Evolutionary conservation across 306 rosid genomes (phyloP), one percentile per base, ranked within the genome.

Genomic region (Cucurbita ficifolia): DNA sequence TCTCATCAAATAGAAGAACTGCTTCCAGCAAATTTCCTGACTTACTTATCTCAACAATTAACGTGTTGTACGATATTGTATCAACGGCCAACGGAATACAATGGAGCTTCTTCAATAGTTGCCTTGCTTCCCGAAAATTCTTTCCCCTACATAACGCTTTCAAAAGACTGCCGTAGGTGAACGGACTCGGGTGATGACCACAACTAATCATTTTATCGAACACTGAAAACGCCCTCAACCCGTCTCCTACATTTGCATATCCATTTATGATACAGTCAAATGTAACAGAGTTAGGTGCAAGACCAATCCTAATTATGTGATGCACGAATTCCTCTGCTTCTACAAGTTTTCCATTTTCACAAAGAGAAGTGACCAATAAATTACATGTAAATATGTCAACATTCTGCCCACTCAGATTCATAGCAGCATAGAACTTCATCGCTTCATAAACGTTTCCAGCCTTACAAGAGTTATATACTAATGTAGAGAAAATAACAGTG

Each of bases 401-500:
- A 70, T 62, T 78, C 38, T 76, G 77, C 36, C 88, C 90, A 42
- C 70, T 55, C 67, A 4, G 77, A 77, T 82, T 88, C 96, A 90
- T 90, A 80, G 73, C 83, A 63, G 82, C 82, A 81, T 88, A 88
- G 61, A 70, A 70, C 70, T 79, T 86, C 55, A 86, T 79, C 29
- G 94, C 96, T 78, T 78, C 88, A 22, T 76, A 70, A 74, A 81
- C 75, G 72, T 85, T 83, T 60, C 87, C 84, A 86, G 65, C 79
- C 88, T 86, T 88, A 81, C 96, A 84, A 79, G 72, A 82, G 78
- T 83, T 81, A 81, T 84, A 88, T 72, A 88, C 85, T 79, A 90
- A 85, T 56, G 88, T 88, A 61, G 94, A 86, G 81, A 75, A 86
- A 79, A 90, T 78, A 80, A 83, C 57, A 42, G 49, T 70, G 80